These are phyloP conservation scores for Eremothecium coryli DNA, from an alignment of 1,139 yeast species.

Conservation along the genomic window DNA sequence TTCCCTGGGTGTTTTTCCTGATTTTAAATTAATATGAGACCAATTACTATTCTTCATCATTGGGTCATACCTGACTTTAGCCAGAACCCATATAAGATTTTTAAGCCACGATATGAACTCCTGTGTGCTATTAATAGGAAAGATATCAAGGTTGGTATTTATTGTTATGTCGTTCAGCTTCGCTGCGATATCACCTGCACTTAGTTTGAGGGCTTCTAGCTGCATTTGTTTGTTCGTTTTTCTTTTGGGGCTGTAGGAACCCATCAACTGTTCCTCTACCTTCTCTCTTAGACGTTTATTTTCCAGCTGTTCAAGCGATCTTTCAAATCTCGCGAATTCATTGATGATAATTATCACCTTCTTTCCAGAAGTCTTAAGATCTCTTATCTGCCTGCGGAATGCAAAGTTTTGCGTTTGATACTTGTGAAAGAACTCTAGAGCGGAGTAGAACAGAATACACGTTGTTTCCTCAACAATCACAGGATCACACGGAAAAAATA, in stretches of 20 bases:
- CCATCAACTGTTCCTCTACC: slow-evolving; percentile 25
- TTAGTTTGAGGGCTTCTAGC: slow-evolving; percentile 16
- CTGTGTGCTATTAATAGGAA: slow-evolving; percentile 37
- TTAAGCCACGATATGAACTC: slow-evolving; percentile 49
- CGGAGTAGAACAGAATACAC: slow-evolving; percentile 39
- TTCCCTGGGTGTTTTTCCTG: slow-evolving; percentile 42
- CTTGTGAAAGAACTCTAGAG: slow-evolving; percentile 36
- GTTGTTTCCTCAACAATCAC: slow-evolving; percentile 37
- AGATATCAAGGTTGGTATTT: slow-evolving; percentile 38
- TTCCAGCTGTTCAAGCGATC: slow-evolving; percentile 37
- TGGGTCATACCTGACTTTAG: slow-evolving; percentile 46
- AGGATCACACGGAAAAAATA: slow-evolving; percentile 45
- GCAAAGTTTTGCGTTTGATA: slow-evolving; percentile 28
- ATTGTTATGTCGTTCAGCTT: slow-evolving; percentile 36
- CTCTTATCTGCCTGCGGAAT: slow-evolving; percentile 18
- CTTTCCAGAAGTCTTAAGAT: slow-evolving; percentile 23
- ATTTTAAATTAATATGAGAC: slow-evolving; percentile 45
- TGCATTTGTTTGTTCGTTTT: slow-evolving; percentile 16
- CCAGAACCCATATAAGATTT: slow-evolving; percentile 49
- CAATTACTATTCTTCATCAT: slow-evolving; percentile 44
- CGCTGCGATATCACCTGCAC: slow-evolving; percentile 22
- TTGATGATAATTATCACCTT: slow-evolving; percentile 39
- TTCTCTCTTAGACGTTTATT: slow-evolving; percentile 39
- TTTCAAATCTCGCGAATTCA: slow-evolving; percentile 40
- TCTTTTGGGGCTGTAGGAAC: slow-evolving; percentile 20